These are phyloP conservation scores for Moricandia moricandioides DNA, from an alignment of 345 rosid species.

Conservation along the genomic window DNA sequence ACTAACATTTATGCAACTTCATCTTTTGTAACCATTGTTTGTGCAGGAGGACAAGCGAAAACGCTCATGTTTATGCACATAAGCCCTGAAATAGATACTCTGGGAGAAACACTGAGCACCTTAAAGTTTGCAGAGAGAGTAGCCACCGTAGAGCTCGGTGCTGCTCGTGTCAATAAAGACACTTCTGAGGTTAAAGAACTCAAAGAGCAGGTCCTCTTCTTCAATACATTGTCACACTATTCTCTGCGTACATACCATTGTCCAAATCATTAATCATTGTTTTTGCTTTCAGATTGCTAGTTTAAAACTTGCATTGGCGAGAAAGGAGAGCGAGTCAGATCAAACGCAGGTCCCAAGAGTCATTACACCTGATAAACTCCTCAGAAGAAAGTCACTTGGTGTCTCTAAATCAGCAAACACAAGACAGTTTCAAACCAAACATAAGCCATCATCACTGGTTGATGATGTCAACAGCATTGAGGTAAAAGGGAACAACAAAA, in stretches of 20 bases:
- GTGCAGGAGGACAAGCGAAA: slow-evolving; percentile 92
- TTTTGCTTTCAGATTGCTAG: slow-evolving; percentile 53
- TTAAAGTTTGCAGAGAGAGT: slow-evolving; percentile 97
- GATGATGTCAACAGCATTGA: slow-evolving; percentile 57
- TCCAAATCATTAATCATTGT: background rate
- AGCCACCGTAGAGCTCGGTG: slow-evolving; percentile 89
- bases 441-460: slow-evolving; percentile 40
- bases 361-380: slow-evolving; percentile 49
- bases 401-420: slow-evolving; percentile 47
- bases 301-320: slow-evolving; percentile 69
- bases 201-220: slow-evolving; percentile 64
- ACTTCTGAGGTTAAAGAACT: slow-evolving; percentile 77
- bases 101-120: slow-evolving; percentile 82
- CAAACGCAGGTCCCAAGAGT: slow-evolving; percentile 42
- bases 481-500: slow-evolving; percentile 40
- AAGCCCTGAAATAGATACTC: slow-evolving; percentile 78
- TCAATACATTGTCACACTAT: background rate
- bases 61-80: slow-evolving; percentile 96
- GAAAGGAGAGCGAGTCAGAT: slow-evolving; percentile 54
- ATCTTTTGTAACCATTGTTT: background rate
- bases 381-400: slow-evolving; percentile 43
- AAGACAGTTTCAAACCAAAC: slow-evolving; percentile 39
- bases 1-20: no score
- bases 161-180: slow-evolving; percentile 85
- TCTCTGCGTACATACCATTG: background rate